These are phyloP conservation scores for Elsinoe batatas DNA, from an alignment of 2,329 filamentous ascomycete genomes.

Conservation along the genomic window DNA sequence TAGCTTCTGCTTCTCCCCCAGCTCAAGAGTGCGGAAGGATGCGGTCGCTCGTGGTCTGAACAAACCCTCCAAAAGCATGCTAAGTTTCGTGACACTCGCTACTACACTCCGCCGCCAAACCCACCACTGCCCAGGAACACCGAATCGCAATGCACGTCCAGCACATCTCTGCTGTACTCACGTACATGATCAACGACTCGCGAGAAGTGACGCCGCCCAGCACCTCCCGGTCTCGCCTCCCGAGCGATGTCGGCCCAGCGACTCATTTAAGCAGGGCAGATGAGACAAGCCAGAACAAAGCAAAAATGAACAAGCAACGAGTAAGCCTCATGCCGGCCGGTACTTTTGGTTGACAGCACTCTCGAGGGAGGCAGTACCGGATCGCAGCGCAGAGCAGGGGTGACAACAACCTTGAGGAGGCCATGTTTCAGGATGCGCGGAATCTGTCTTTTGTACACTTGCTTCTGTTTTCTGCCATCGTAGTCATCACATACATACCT, in stretches of 20 bases:
- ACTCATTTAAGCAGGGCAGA: no score
- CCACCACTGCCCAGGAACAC: neutral
- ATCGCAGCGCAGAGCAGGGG: neutral
- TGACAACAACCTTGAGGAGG: neutral
- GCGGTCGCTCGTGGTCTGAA: no score
- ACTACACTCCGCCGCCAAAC: neutral
- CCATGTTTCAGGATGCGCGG: neutral
- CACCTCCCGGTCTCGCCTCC: neutral
- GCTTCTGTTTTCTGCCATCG: neutral
- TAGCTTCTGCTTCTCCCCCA: neutral
- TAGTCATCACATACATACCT: no score
- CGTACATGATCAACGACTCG: no score
- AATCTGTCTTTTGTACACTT: neutral
- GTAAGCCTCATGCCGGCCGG: conserved; percentile 3
- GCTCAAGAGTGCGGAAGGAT: neutral
- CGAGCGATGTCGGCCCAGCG: neutral
- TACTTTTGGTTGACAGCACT: neutral
- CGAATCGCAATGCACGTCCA: neutral
- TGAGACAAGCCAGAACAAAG: neutral
- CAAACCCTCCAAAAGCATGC: no score
- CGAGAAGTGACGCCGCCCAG: no score
- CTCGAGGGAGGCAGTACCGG: neutral
- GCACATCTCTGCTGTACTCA: neutral
- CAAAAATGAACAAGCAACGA: neutral
- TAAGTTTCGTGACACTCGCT: neutral